Conservation (phyloP, 305 asterid genomes). For the Solanum hybrid region DNA sequence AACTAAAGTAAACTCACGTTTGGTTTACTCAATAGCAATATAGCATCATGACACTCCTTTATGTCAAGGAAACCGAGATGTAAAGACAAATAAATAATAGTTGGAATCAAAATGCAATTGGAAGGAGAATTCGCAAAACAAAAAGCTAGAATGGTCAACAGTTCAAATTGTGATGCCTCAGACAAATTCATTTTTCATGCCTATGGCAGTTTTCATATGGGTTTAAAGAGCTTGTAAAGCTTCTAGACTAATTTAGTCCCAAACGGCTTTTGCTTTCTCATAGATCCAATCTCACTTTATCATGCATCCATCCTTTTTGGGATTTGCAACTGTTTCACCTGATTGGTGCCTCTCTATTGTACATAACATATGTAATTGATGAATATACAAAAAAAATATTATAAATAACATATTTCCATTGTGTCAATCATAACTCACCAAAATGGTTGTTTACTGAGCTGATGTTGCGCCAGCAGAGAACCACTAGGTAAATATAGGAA, state of each 20-base stretch:
- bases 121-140: neutral
- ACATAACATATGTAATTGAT: neutral
- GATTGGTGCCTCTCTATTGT: neutral
- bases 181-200: neutral
- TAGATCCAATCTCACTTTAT: neutral
- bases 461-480: neutral
- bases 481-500: neutral
- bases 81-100: neutral
- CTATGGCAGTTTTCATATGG: neutral
- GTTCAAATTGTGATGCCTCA: neutral
- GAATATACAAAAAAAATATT: neutral
- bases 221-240: neutral
- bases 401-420: neutral
- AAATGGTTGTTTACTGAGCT: neutral
- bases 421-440: neutral
- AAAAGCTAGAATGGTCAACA: neutral
- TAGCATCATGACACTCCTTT: neutral
- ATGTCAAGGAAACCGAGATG: constrained; percentile 1
- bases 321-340: neutral
- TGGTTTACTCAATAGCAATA: neutral
- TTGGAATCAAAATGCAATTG: neutral
- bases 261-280: neutral
- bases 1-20: neutral
- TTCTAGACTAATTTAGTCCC: neutral
- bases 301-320: neutral